Base-by-base conservation (phyloP, 2,329 filamentous ascomycete species). In the Pochonia chlamydosporia region DNA sequence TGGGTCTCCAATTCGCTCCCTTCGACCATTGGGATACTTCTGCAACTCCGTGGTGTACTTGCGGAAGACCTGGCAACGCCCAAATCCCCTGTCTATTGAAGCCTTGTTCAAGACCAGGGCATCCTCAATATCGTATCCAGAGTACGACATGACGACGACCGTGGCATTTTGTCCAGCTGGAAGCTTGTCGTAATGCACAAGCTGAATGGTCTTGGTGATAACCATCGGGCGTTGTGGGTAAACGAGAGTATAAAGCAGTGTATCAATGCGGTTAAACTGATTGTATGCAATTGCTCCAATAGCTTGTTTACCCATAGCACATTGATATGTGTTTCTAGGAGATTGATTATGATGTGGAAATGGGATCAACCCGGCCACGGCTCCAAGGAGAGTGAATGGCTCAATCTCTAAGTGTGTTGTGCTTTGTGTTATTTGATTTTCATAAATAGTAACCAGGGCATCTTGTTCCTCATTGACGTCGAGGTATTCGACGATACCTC, bases 301-400 rank as follows among this genome's bases (percentile, higher is more conserved):
- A 33, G 93, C 93, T 86, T 99, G 93, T 72, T 99, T 99, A 79
- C 93, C 93, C 93, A 99, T 99, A 70, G 93, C 93, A 71, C 92
- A 96, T 75, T 97, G 92, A 62, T 99, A 99, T 1, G 93, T 99
- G 64, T 99, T 99, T 76, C 93, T 81, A 9, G 93, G 93, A 14
- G 95, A 99, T 66, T 99, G 93, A 68, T 99, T 99, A 74, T 99
- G 93, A 65, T 99, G 93, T 8, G 93, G 93, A 62, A 97, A 99
- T 4, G 93, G 93, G 63, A 99, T 99, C 31, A 99, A 75, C 37
- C 93, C 93, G 33, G 93, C 93, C 23, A 99, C 93, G 40, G 93
- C 93, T 23, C 93, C 93, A 13, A 99, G 79, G 43, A 99, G 85
- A 2, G 93, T 99, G 63, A 99, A 99, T 0, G 95, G 95, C 63